Evolutionary conservation across 345 rosid species (phyloP).

Genomic region (Pugionium dolabratum): DNA sequence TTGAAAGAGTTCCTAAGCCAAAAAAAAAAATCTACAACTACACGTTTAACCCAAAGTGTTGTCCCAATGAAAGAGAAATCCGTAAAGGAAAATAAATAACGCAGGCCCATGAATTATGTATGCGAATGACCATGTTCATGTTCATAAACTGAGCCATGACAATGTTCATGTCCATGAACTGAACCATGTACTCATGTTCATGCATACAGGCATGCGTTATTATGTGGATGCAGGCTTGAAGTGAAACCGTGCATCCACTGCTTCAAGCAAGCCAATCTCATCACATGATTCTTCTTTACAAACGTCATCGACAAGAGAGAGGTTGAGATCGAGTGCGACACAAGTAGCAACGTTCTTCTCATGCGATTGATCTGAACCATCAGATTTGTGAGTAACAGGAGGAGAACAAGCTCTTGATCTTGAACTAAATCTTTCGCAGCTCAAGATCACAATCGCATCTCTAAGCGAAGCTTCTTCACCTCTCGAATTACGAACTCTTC

Average conservation of each 20-base stretch:
- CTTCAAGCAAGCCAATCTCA: conserved; percentile 71
- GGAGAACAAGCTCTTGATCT: conserved; percentile 79
- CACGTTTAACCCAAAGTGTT: conserved; percentile 35
- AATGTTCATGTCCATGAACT: conserved; percentile 19
- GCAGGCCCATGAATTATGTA: conserved; percentile 18
- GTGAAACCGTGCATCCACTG: conserved; percentile 59
- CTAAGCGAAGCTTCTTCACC: conserved; percentile 56
- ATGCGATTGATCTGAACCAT: conserved; percentile 38
- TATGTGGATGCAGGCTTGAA: conserved; percentile 46
- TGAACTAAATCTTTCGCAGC: conserved; percentile 70
- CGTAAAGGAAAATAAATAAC: conserved; percentile 17
- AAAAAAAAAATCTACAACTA: conserved; percentile 16
- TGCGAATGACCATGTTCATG: conserved; percentile 16
- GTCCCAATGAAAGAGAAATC: conserved; percentile 26
- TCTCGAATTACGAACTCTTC: conserved; percentile 45
- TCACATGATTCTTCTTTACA: conserved; percentile 49
- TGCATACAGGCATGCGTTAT: conserved; percentile 20
- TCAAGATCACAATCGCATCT: conserved; percentile 77
- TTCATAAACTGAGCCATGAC: conserved; percentile 17
- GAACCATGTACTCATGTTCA: conserved; percentile 13
- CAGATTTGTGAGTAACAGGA: conserved; percentile 42
- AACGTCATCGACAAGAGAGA: conserved; percentile 55
- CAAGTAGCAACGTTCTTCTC: conserved; percentile 44
- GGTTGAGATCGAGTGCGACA: conserved; percentile 71
- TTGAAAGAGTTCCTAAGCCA: conserved; percentile 32